Base-by-base conservation (phyloP, 345 rosid species). In the Durio zibethinus region DNA sequence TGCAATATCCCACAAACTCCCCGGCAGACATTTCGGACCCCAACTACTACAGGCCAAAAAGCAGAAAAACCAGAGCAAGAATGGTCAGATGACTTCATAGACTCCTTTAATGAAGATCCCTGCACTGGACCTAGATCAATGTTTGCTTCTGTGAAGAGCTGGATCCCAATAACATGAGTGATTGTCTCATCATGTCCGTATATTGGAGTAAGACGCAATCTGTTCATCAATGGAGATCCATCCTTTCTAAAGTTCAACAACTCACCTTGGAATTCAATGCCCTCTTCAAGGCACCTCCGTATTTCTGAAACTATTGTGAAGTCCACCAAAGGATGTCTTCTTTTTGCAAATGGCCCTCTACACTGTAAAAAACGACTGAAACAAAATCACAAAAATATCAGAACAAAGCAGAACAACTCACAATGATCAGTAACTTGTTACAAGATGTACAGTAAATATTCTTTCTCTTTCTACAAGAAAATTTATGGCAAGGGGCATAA, bases 291-390 rank as follows among this genome's bases (percentile, higher is more conserved):
- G 87, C 97, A 94, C 83, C 86, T 85, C 77, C 94, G 88, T 77
- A 94, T 91, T 82, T 94, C 90, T n/a, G 97, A 64, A 16, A 92
- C 92, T 64, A 90, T 85, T 0, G 89, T 62, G 27, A 97, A 91
- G 78, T 92, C 97, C 63, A 92, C 97, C 80, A 88, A 77, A 33
- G 95, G 94, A 73, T 94, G 98, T 83, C 97, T 89, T 82, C 97
- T 85, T 83, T 94, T 94, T 35, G 98, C 97, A 87, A 94, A 94
- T 42, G 95, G 97, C 52, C 98, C 97, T 86, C 97, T 87, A 81
- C 90, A 94, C 80, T 94, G 98, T 85, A 92, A 84, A 89, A 92
- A 94, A 29, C 97, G 92, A 85, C 95, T 92, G 97, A 80, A 84
- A 38, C 31, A 64, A 45, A 48, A 54, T 52, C 33, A 61, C 42